A percentile compares a stretch with the other conserved stretches of the same genome.
phyloP scores from a whole-genome alignment of 2,329 filamentous ascomycete species.

The Colletotrichum endophyticum region DNA sequence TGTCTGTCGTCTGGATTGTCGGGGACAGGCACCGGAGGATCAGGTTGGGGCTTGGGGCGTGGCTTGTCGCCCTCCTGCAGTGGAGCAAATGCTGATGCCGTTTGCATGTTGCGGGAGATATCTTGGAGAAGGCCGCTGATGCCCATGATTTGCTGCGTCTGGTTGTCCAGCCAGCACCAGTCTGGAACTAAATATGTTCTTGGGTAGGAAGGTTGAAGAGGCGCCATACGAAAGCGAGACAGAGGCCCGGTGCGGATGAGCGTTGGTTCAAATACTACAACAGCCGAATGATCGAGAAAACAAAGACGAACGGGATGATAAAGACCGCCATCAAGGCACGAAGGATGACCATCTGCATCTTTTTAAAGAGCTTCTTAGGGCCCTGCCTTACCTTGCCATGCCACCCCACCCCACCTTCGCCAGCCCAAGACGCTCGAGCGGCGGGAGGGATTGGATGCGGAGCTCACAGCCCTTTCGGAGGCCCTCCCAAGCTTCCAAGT shows the following conservation, averaged over 20 bases:
- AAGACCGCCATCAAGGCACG: background rate
- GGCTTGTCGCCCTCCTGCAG: slow-evolving; percentile 26
- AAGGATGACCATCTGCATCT: background rate
- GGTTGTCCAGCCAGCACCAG: background rate
- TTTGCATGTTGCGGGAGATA: background rate
- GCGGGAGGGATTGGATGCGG: background rate
- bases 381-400: background rate
- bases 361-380: slow-evolving; percentile 3
- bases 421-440: slow-evolving; percentile 2
- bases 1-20: slow-evolving; percentile 25
- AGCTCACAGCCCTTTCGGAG: background rate
- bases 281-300: background rate
- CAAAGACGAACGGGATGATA: background rate
- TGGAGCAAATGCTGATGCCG: background rate
- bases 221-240: background rate
- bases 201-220: background rate
- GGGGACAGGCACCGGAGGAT: slow-evolving; percentile 33
- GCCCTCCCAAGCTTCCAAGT: background rate
- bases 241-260: background rate
- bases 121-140: background rate
- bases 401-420: slow-evolving; percentile 10
- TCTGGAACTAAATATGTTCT: background rate
- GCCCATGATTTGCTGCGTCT: background rate
- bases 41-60: slow-evolving; percentile 31
- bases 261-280: background rate